phyloP scores from a whole-genome alignment of 768 basidiomycete genomes.

The Russula griseocarnosa region DNA sequence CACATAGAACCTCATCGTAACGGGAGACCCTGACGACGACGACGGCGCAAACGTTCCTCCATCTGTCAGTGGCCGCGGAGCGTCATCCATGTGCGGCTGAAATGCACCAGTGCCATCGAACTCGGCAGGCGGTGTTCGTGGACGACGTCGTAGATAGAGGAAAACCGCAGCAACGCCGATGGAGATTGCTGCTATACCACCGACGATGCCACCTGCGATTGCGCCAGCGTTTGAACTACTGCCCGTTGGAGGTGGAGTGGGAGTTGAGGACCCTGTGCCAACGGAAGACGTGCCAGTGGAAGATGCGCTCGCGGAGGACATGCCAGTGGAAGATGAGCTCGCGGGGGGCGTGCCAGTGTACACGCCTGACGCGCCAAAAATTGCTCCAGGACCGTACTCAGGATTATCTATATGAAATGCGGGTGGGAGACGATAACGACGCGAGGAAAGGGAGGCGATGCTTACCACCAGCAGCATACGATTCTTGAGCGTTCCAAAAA shows the following conservation, averaged over 20 bases:
- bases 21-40: background rate
- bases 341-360: background rate
- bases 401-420: background rate
- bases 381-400: background rate
- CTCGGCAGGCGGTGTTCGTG: background rate
- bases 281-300: too few relatives aligned
- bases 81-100: background rate
- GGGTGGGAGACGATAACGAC: background rate
- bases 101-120: background rate
- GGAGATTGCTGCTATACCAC: background rate
- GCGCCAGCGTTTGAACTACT: background rate
- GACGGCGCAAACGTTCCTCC: background rate
- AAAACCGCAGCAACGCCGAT: background rate
- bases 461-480: slow-evolving; percentile 1
- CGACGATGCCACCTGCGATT: slow-evolving; percentile 1
- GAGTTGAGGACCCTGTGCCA: too few relatives aligned
- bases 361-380: background rate
- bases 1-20: background rate
- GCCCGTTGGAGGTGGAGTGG: too few relatives aligned
- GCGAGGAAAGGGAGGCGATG: too few relatives aligned
- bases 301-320: too few relatives aligned
- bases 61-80: background rate
- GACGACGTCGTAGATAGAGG: background rate
- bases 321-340: background rate
- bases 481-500: background rate